Evolutionary conservation across 2,329 filamentous ascomycete species (phyloP).

Genomic region (Sordariomycetes sp.): DNA sequence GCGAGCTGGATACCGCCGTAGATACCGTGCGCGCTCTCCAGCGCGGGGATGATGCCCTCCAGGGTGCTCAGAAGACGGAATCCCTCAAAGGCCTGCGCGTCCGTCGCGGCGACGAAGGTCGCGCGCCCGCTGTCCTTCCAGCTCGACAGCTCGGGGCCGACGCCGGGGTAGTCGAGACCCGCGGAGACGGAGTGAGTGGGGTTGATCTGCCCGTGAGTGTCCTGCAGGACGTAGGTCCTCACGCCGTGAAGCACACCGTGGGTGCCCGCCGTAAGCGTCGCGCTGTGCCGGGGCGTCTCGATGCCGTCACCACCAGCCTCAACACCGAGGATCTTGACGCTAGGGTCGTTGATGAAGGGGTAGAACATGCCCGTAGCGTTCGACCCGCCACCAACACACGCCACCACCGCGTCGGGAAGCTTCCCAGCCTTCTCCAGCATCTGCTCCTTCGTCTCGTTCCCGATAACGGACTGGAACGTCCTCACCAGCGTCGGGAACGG

Average conservation of each 20-base stretch:
- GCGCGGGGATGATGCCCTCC: slow-evolving; percentile 92
- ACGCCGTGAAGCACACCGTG: slow-evolving; percentile 95
- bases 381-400: slow-evolving; percentile 88
- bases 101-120: slow-evolving; percentile 81
- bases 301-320: slow-evolving; percentile 92
- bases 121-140: slow-evolving; percentile 91
- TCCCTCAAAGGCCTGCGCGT: slow-evolving; percentile 76
- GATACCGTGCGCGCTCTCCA: slow-evolving; percentile 88
- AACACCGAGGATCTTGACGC: slow-evolving; percentile 81
- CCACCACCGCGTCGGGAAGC: slow-evolving; percentile 89
- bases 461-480: slow-evolving; percentile 95
- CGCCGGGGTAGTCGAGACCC: slow-evolving; percentile 92
- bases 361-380: slow-evolving; percentile 98
- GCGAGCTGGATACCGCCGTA: slow-evolving; percentile 81
- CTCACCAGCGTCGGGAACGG: slow-evolving; percentile 96
- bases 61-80: slow-evolving; percentile 77
- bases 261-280: slow-evolving; percentile 72
- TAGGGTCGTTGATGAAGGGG: slow-evolving; percentile 75
- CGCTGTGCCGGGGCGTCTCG: slow-evolving; percentile 73
- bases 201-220: slow-evolving; percentile 81
- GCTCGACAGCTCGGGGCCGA: slow-evolving; percentile 78
- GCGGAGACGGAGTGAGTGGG: slow-evolving; percentile 96
- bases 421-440: slow-evolving; percentile 76
- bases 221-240: slow-evolving; percentile 87
- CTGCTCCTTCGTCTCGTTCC: slow-evolving; percentile 85